phyloP scores from a whole-genome alignment of 345 rosid genomes.

The Psidium guajava region DNA sequence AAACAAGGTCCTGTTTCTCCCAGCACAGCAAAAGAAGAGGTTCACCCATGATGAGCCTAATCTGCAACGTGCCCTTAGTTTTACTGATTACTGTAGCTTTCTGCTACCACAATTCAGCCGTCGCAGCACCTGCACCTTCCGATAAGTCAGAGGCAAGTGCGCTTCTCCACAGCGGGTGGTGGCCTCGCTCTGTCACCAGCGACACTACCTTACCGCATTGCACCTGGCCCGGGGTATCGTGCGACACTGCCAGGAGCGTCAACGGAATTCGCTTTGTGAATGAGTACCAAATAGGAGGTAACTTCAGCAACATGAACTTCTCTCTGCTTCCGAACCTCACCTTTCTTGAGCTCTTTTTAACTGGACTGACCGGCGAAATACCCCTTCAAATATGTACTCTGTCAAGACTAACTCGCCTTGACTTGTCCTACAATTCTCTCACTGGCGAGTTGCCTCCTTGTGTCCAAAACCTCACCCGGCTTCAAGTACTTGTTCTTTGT shows the following conservation, averaged over 20 bases:
- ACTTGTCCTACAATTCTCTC: too few relatives aligned
- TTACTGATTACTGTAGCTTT: too few relatives aligned
- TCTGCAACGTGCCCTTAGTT: too few relatives aligned
- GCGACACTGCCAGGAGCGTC: background rate
- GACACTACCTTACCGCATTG: background rate
- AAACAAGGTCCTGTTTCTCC: too few relatives aligned
- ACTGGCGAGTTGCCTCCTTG: too few relatives aligned
- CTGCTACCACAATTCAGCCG: background rate
- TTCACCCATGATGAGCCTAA: too few relatives aligned
- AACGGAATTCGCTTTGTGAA: fast-evolving
- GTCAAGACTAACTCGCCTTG: too few relatives aligned
- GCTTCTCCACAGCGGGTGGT: background rate
- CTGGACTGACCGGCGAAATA: too few relatives aligned
- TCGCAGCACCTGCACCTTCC: background rate
- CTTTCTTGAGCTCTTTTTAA: fast-evolving
- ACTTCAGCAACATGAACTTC: conserved; percentile 6
- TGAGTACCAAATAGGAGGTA: background rate
- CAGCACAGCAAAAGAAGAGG: too few relatives aligned
- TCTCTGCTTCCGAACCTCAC: conserved; percentile 8
- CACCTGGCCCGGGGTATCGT: background rate
- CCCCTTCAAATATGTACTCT: too few relatives aligned
- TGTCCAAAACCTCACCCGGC: too few relatives aligned
- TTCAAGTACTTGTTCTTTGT: too few relatives aligned
- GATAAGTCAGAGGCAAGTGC: background rate
- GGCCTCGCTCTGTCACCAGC: background rate